Evolutionary conservation across 371 early-diverging fungal species (phyloP).

Genomic region (Rhizopus arrhizus): DNA sequence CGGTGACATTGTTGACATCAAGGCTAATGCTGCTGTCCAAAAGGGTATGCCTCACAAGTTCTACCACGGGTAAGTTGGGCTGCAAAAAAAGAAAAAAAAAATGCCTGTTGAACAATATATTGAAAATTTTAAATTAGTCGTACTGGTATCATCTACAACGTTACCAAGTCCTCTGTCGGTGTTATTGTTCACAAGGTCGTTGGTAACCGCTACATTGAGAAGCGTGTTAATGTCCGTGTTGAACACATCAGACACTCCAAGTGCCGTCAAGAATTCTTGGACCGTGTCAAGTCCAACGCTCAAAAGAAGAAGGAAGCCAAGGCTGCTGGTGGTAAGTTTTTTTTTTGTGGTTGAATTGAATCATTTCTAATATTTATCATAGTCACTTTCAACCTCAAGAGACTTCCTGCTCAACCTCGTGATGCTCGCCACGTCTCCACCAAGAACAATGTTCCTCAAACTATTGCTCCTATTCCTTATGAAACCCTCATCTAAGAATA

Average conservation of each 20-base stretch:
- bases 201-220: constrained; percentile 97
- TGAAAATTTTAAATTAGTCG: constrained; percentile 53
- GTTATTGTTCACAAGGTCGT: constrained; percentile 98
- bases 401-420: constrained; percentile 92
- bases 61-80: constrained; percentile 91
- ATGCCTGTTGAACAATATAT: neutral
- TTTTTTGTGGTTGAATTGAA: neutral
- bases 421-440: constrained; percentile 88
- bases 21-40: constrained; percentile 84
- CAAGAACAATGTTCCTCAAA: constrained; percentile 88
- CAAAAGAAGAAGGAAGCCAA: constrained; percentile 80
- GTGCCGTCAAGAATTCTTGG: constrained; percentile 98
- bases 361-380: neutral
- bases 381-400: constrained; percentile 65
- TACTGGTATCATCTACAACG: constrained; percentile 97
- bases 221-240: constrained; percentile 97
- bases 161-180: constrained; percentile 98
- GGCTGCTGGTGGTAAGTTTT: constrained; percentile 52
- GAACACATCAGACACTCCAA: constrained; percentile 99
- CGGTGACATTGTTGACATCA: constrained; percentile 58
- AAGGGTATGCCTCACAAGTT: constrained; percentile 99
- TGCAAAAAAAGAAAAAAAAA: neutral
- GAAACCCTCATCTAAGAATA: constrained; percentile 77
- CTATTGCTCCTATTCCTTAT: constrained; percentile 93
- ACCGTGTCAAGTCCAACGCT: constrained; percentile 94